Percentiles rank a stretch among this genome's conserved stretches.
Conservation (phyloP, 176 grass and related monocot genomes). For the Musa schizocarpa region DNA sequence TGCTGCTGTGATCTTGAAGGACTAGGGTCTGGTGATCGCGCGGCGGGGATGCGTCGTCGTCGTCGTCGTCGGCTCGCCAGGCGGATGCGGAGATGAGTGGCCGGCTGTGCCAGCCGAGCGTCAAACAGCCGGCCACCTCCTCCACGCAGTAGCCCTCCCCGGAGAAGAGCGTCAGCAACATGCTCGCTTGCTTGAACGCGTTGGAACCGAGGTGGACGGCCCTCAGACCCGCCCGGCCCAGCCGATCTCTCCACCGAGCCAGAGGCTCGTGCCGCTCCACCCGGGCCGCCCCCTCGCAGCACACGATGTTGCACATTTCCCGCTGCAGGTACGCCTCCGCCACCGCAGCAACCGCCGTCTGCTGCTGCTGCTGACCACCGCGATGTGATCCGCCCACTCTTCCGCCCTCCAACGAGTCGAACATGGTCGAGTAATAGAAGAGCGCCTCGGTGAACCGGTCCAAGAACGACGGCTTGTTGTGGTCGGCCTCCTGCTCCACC, state of each 20-base stretch:
- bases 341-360: slow-evolving; percentile 20
- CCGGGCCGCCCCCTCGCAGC: slow-evolving; percentile 46
- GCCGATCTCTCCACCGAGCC: slow-evolving; percentile 44
- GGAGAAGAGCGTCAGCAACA: slow-evolving; percentile 80
- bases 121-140: slow-evolving; percentile 69
- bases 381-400: not conserved
- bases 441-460: slow-evolving; percentile 92
- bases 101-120: slow-evolving; percentile 82
- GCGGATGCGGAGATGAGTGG: slow-evolving; percentile 83
- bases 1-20: no score
- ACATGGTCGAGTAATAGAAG: slow-evolving; percentile 93
- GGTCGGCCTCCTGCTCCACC: slow-evolving; percentile 88
- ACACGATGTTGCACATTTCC: slow-evolving; percentile 87
- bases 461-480: slow-evolving; percentile 75
- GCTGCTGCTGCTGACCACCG: slow-evolving; percentile 14
- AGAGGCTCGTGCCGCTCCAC: slow-evolving; percentile 90
- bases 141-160: slow-evolving; percentile 84
- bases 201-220: slow-evolving; percentile 64
- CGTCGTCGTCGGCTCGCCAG: slow-evolving; percentile 39
- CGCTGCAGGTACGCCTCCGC: slow-evolving; percentile 68
- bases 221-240: slow-evolving; percentile 32
- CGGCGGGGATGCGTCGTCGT: not conserved
- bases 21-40: no score
- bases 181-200: slow-evolving; percentile 84
- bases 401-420: slow-evolving; percentile 74